Conservation (phyloP, 202 grass and related monocot genomes). For the Bolboschoenoplectus hybrid region DNA sequence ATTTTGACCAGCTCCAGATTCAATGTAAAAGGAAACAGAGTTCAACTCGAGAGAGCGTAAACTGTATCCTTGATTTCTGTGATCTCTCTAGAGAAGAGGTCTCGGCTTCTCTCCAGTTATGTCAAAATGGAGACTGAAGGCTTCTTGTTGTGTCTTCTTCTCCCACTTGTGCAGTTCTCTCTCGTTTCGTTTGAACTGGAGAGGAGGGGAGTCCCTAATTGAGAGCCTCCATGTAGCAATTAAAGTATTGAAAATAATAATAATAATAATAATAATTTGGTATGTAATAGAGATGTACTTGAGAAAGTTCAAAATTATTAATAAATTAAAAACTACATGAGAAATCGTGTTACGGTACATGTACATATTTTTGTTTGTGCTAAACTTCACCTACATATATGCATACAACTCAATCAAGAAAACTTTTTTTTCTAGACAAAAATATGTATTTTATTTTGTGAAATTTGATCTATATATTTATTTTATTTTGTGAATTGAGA, state of each 20-base stretch:
- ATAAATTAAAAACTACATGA: constrained; percentile 2
- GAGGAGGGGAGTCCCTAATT: background rate
- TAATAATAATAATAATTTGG: background rate
- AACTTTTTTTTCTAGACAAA: background rate
- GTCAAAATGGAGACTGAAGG: background rate
- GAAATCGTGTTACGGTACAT: background rate
- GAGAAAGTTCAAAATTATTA: background rate
- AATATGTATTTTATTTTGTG: background rate
- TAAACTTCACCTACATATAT: background rate
- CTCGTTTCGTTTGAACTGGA: background rate
- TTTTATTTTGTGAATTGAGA: constrained; percentile 24
- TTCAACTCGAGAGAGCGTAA: constrained; percentile 33
- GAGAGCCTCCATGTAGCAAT: background rate
- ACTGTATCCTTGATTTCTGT: constrained; percentile 7
- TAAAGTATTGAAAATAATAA: constrained; percentile 8
- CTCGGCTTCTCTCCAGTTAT: background rate
- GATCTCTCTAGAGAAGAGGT: background rate
- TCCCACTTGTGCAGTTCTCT: background rate
- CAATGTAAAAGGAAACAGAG: constrained; percentile 38
- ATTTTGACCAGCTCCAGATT: constrained; percentile 38
- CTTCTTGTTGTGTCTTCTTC: background rate
- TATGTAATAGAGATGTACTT: constrained; percentile 7
- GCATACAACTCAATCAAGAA: background rate
- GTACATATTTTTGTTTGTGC: background rate
- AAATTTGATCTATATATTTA: too few relatives aligned